These are phyloP conservation scores for Zasmidium angulare DNA, from an alignment of 2,329 filamentous ascomycete species.

Conservation along the genomic window DNA sequence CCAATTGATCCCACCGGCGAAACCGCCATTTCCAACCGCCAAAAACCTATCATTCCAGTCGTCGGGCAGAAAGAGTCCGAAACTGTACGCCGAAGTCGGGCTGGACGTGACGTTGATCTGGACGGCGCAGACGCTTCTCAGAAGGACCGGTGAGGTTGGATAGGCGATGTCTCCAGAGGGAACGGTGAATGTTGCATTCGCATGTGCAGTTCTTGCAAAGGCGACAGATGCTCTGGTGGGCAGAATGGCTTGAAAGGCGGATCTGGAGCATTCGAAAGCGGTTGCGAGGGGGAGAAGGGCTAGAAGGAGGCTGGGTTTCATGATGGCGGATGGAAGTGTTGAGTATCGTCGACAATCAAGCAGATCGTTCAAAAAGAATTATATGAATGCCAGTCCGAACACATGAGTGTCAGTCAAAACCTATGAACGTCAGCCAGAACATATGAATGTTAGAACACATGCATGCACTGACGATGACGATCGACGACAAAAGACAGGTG, in stretches of 20 bases:
- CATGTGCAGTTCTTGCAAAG: constrained; percentile 34
- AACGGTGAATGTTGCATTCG: constrained; percentile 41
- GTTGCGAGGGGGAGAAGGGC: neutral
- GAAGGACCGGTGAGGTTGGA: constrained; percentile 39
- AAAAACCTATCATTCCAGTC: constrained; percentile 36
- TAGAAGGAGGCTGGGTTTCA: neutral
- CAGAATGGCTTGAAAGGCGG: constrained; percentile 36
- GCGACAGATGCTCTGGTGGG: constrained; percentile 38
- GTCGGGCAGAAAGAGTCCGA: constrained; percentile 35
- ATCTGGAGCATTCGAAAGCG: constrained; percentile 35
- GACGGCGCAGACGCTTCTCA: constrained; percentile 32
- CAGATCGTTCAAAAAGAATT: too few relatives aligned
- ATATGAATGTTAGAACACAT: too few relatives aligned
- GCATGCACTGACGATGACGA: too few relatives aligned
- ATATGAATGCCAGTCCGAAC: too few relatives aligned
- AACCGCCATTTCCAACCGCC: constrained; percentile 49
- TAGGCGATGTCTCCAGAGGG: constrained; percentile 41
- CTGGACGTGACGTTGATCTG: constrained; percentile 34
- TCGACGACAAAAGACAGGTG: too few relatives aligned
- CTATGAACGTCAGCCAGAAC: too few relatives aligned
- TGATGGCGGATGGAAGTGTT: neutral
- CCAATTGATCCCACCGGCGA: constrained; percentile 50
- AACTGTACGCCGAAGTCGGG: constrained; percentile 29
- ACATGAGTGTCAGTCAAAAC: too few relatives aligned
- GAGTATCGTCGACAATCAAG: too few relatives aligned